Evolutionary conservation across 208 protist genomes (phyloP).

Genomic region (Hexamita inflata): DNA sequence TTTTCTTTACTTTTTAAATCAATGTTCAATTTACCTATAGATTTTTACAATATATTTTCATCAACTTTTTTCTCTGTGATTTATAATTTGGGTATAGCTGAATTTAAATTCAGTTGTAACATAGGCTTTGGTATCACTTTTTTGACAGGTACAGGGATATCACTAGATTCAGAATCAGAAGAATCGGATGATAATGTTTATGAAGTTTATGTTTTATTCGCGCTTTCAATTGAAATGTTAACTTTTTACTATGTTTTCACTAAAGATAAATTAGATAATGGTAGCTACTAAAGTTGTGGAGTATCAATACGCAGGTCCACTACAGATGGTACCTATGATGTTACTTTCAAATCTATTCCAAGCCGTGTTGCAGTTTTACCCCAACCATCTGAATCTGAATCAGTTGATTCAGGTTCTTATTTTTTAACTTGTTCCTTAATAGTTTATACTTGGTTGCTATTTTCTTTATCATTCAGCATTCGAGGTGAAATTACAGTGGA

Average conservation of each 20-base stretch:
- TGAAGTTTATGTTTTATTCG: too few species aligned
- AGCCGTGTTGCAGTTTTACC: neutral
- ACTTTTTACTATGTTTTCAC: neutral
- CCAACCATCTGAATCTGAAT: neutral
- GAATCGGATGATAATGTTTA: too few species aligned
- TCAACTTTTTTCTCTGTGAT: neutral
- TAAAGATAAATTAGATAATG: neutral
- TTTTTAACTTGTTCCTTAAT: neutral
- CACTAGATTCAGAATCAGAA: too few species aligned
- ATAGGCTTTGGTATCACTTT: too few species aligned
- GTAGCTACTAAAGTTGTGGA: neutral
- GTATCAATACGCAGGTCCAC: neutral
- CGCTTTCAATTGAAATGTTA: neutral
- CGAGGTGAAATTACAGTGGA: neutral
- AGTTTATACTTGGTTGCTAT: neutral
- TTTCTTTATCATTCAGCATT: neutral
- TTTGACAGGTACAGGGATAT: too few species aligned
- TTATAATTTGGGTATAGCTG: neutral
- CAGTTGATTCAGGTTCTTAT: neutral
- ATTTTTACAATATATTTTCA: neutral
- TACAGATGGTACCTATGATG: too few species aligned
- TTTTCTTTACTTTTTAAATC: too few species aligned
- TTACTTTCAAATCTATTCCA: neutral
- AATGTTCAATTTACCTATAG: too few species aligned
- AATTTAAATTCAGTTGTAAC: neutral